Percentiles rank a stretch among this genome's conserved stretches.
Evolutionary conservation across 495 filamentous ascomycete genomes (phyloP).

Genomic region (Tetracladium setigerum): DNA sequence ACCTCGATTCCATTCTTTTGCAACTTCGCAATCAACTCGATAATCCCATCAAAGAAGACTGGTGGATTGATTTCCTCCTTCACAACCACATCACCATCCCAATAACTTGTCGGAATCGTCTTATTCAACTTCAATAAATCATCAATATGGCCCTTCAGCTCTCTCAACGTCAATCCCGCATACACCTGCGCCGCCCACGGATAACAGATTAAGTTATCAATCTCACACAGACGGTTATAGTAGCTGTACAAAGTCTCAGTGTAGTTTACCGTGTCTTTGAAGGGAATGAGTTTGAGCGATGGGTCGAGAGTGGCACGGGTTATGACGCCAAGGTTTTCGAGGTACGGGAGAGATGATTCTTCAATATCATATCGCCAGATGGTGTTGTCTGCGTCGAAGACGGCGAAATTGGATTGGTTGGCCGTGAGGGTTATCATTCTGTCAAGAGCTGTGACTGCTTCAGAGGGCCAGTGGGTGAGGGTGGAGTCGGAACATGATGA

Average conservation of each 20-base stretch:
- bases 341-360: not conserved
- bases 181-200: slow-evolving; percentile 5
- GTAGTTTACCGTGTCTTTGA: not conserved
- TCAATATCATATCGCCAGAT: not conserved
- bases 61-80: not conserved
- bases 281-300: not conserved
- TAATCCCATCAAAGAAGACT: not conserved
- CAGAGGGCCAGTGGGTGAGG: not conserved
- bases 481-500: too few species aligned
- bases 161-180: slow-evolving; percentile 1
- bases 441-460: not conserved
- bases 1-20: slow-evolving; percentile 3
- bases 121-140: not conserved
- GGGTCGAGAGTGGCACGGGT: slow-evolving; percentile 1
- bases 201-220: not conserved
- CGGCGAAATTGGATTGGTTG: not conserved
- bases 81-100: slow-evolving; percentile 1
- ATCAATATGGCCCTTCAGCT: slow-evolving; percentile 5
- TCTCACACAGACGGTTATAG: not conserved
- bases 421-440: not conserved
- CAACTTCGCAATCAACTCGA: not conserved
- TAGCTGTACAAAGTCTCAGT: too few species aligned
- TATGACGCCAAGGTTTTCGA: slow-evolving; percentile 1
- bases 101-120: not conserved
- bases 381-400: slow-evolving; percentile 4